Conservation (phyloP, 2,329 filamentous ascomycete species). For the Fonsecaea erecta region DNA sequence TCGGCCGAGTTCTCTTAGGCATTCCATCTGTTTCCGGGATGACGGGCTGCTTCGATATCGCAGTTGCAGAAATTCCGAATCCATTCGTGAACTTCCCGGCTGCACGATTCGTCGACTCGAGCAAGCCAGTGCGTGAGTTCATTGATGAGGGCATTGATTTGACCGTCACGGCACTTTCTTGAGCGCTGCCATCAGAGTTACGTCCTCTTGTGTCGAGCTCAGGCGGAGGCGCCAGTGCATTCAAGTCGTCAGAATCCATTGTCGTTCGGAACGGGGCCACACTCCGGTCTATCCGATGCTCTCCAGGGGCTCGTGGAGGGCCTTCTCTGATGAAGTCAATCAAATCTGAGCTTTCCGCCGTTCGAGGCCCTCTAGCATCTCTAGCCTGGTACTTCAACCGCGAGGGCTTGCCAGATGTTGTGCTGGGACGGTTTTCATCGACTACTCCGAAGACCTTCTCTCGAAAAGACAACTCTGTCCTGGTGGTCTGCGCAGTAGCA, state of each 20-base stretch:
- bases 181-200: constrained; percentile 48
- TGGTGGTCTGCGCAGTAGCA: constrained; percentile 24
- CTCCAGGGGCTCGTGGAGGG: constrained; percentile 63
- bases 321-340: constrained; percentile 95
- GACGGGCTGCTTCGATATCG: constrained; percentile 29
- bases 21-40: constrained; percentile 50
- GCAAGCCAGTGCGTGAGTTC: constrained; percentile 75
- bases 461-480: constrained; percentile 2
- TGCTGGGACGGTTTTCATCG: constrained; percentile 22
- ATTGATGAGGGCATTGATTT: constrained; percentile 65
- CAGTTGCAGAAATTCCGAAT: constrained; percentile 11
- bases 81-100: constrained; percentile 24
- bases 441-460: constrained; percentile 3
- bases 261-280: constrained; percentile 84
- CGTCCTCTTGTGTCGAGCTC: constrained; percentile 41
- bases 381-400: constrained; percentile 68
- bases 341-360: constrained; percentile 77
- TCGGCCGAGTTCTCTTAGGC: constrained; percentile 74
- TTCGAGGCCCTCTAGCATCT: constrained; percentile 66
- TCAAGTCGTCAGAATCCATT: constrained; percentile 79
- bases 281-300: constrained; percentile 76
- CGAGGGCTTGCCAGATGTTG: constrained; percentile 30
- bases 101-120: constrained; percentile 49
- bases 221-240: constrained; percentile 41
- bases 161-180: constrained; percentile 57